These are phyloP conservation scores for Rhynchospora pubera DNA, from an alignment of 176 grass and related monocot genomes.

Conservation along the genomic window DNA sequence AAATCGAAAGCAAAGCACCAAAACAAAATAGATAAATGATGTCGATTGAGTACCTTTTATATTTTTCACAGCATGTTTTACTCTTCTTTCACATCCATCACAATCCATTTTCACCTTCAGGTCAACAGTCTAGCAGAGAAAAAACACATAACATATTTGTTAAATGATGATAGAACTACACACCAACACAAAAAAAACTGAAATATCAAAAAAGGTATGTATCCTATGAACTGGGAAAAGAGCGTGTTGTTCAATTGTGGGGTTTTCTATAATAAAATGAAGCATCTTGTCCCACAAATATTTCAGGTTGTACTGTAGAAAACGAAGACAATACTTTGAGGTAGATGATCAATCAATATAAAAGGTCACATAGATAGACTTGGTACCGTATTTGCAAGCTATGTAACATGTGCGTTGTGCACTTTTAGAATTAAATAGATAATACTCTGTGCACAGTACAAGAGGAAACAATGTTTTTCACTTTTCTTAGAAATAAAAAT, in stretches of 20 bases:
- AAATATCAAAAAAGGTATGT: background rate
- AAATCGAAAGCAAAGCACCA: background rate
- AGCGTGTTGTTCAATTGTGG: background rate
- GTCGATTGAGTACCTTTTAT: conserved; percentile 30
- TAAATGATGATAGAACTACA: background rate
- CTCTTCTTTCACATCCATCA: conserved; percentile 72
- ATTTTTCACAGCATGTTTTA: conserved; percentile 43
- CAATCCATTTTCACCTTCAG: conserved; percentile 92
- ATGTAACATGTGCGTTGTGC: background rate
- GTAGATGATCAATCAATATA: background rate
- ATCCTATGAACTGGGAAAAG: background rate
- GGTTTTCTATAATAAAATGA: too few relatives aligned
- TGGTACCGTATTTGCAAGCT: background rate
- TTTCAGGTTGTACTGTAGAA: background rate
- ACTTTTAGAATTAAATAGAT: background rate
- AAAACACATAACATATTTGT: background rate
- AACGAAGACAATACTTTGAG: background rate
- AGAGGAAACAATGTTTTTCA: too few relatives aligned
- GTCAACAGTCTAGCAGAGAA: conserved; percentile 47
- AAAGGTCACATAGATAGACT: background rate
- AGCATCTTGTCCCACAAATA: background rate
- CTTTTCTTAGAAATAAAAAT: background rate
- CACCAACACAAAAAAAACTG: background rate
- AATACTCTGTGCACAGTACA: too few relatives aligned
- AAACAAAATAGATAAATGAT: background rate